Evolutionary conservation across 1,284 basidiomycete species (phyloP).

Genomic region (Neonothopanus nambi): DNA sequence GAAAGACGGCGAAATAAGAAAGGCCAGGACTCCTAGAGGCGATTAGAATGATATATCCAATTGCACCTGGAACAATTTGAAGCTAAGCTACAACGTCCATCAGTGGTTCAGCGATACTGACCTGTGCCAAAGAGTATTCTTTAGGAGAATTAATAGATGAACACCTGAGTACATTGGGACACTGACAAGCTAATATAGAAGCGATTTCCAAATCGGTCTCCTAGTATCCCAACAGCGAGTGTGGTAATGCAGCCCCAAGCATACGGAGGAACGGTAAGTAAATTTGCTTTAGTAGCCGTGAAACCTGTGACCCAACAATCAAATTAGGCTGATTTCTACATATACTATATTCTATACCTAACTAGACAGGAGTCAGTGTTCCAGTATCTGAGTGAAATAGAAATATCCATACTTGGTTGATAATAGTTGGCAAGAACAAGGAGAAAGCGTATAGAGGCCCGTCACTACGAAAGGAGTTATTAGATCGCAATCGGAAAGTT

Average conservation of each 20-base stretch:
- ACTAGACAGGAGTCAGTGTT: slow-evolving; percentile 14
- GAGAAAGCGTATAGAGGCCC: slow-evolving; percentile 73
- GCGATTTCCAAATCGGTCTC: slow-evolving; percentile 59
- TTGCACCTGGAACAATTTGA: slow-evolving; percentile 37
- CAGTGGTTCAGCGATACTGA: slow-evolving; percentile 19
- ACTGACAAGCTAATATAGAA: slow-evolving; percentile 61
- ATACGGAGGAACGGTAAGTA: slow-evolving; percentile 59
- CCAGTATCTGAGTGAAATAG: slow-evolving; percentile 10
- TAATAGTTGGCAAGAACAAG: slow-evolving; percentile 73
- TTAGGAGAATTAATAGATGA: neutral
- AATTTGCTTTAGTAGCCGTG: slow-evolving; percentile 52
- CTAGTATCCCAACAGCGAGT: slow-evolving; percentile 40
- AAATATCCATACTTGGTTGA: slow-evolving; percentile 50
- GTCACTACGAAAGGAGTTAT: slow-evolving; percentile 54
- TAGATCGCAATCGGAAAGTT: slow-evolving; percentile 35
- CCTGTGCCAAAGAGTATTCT: slow-evolving; percentile 39
- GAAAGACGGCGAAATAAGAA: slow-evolving; percentile 70
- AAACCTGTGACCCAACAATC: slow-evolving; percentile 45
- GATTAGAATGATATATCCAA: slow-evolving; percentile 72
- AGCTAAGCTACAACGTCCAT: neutral
- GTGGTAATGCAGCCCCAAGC: slow-evolving; percentile 65
- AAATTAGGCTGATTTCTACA: neutral
- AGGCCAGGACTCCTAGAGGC: slow-evolving; percentile 58
- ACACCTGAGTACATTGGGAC: slow-evolving; percentile 15
- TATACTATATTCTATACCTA: slow-evolving; percentile 22